phyloP scores from a whole-genome alignment of 306 rosid genomes.

The Trichosanthes truncata region DNA sequence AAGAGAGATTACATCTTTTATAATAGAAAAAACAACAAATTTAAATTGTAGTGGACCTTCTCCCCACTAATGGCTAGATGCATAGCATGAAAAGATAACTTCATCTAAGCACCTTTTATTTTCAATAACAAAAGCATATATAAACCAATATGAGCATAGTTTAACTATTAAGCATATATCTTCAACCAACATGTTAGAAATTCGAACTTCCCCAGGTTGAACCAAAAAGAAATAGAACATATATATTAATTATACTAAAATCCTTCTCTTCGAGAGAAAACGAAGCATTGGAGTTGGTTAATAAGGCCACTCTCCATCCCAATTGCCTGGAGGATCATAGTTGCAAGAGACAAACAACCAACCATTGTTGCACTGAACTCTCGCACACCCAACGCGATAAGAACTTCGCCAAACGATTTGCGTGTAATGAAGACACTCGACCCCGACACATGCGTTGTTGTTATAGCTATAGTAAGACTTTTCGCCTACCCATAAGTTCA shows the following conservation, averaged over 20 bases:
- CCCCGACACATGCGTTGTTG: conserved; percentile 24
- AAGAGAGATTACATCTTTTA: no score
- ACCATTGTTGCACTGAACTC: conserved; percentile 26
- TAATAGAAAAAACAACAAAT: no score
- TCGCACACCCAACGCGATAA: conserved; percentile 34
- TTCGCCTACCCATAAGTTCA: conserved; percentile 34
- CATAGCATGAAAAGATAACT: background rate
- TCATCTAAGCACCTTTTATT: no score
- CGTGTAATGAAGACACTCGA: conserved; percentile 37
- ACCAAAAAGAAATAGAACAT: no score
- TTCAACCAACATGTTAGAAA: no score
- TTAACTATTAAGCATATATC: no score
- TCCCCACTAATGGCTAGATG: background rate
- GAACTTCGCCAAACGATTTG: conserved; percentile 42
- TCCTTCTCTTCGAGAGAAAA: background rate
- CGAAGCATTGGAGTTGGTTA: background rate
- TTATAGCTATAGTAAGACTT: conserved; percentile 22
- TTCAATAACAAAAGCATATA: background rate
- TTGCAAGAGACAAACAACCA: conserved; percentile 37
- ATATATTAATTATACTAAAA: background rate
- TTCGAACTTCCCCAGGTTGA: no score
- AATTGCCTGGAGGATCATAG: conserved; percentile 49
- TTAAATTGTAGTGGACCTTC: no score
- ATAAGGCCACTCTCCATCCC: conserved; percentile 26
- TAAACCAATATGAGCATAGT: no score